Conservation (phyloP, 208 protist species). For the Naegleria fowleri region DNA sequence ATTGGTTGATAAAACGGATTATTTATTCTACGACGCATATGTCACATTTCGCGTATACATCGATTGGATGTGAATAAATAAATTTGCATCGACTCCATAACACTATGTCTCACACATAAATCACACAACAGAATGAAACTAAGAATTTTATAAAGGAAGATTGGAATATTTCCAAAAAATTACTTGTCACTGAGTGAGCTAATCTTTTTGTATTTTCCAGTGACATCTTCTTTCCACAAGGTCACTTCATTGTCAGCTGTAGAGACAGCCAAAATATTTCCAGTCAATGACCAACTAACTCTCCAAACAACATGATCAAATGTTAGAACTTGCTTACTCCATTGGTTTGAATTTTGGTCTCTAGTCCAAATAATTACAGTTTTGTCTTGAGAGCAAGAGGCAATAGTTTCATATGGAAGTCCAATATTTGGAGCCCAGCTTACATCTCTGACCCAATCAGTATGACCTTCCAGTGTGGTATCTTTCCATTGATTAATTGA, state of each 20-base stretch:
- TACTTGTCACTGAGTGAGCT: conserved; percentile 4
- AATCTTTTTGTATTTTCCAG: neutral
- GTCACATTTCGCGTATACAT: too few species aligned
- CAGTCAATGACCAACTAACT: conserved; percentile 17
- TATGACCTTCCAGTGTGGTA: neutral
- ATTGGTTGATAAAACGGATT: too few species aligned
- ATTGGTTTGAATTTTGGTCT: neutral
- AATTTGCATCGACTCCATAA: too few species aligned
- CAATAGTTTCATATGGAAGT: conserved; percentile 21
- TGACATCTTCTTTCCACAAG: conserved; percentile 8
- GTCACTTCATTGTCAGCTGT: conserved; percentile 5
- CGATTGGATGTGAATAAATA: too few species aligned
- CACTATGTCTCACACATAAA: too few species aligned
- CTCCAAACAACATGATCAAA: conserved; percentile 11
- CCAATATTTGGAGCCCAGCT: conserved; percentile 27
- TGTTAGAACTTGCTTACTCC: neutral
- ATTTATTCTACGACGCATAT: too few species aligned
- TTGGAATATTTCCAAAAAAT: too few species aligned
- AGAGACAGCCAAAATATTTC: conserved; percentile 17
- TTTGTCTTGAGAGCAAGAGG: conserved; percentile 18
- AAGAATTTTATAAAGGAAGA: too few species aligned
- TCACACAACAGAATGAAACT: too few species aligned
- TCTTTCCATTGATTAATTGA: neutral
- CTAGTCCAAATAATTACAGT: neutral
- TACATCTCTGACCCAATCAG: conserved; percentile 28